phyloP scores from a whole-genome alignment of 2,329 filamentous ascomycete species.

The Celoporthe dispersa region DNA sequence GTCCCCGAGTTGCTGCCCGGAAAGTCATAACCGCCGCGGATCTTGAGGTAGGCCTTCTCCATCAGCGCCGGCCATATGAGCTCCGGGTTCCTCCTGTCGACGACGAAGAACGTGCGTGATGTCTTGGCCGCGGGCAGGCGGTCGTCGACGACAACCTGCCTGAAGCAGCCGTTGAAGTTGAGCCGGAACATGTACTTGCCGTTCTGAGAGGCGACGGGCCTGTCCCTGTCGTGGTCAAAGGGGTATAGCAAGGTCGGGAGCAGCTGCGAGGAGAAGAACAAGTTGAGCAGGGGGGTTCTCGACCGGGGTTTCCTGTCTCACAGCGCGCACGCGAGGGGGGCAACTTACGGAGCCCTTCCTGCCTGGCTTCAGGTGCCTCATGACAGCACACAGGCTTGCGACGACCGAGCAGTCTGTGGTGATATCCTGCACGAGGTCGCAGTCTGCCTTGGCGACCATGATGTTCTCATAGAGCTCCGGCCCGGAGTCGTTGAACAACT shows the following conservation, averaged over 20 bases:
- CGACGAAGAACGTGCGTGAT: slow-evolving; percentile 78
- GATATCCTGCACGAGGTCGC: slow-evolving; percentile 92
- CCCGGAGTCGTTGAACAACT: slow-evolving; percentile 58
- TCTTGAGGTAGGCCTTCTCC: slow-evolving; percentile 95
- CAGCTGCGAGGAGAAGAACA: slow-evolving; percentile 51
- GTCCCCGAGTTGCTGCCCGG: slow-evolving; percentile 97
- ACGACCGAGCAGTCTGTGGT: slow-evolving; percentile 97
- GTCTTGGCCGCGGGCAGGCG: slow-evolving; percentile 78
- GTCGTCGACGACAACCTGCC: slow-evolving; percentile 88
- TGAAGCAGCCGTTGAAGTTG: slow-evolving; percentile 93
- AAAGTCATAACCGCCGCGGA: slow-evolving; percentile 95
- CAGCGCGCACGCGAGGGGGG: slow-evolving; percentile 1
- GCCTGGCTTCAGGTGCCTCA: slow-evolving; percentile 70
- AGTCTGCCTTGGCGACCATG: slow-evolving; percentile 50
- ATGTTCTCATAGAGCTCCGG: slow-evolving; percentile 24
- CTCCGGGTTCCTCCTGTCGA: slow-evolving; percentile 80
- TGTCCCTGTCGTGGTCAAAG: slow-evolving; percentile 61
- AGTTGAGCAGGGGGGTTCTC: neutral
- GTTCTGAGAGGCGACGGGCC: slow-evolving; percentile 70
- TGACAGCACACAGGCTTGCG: slow-evolving; percentile 85
- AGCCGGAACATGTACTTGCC: slow-evolving; percentile 93
- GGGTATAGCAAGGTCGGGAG: slow-evolving; percentile 77
- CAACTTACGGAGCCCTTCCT: slow-evolving; percentile 64
- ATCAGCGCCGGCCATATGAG: slow-evolving; percentile 90
- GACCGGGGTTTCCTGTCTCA: neutral